Base-by-base conservation (phyloP, 495 filamentous ascomycete species). In the Aspergillus nidulans region DNA sequence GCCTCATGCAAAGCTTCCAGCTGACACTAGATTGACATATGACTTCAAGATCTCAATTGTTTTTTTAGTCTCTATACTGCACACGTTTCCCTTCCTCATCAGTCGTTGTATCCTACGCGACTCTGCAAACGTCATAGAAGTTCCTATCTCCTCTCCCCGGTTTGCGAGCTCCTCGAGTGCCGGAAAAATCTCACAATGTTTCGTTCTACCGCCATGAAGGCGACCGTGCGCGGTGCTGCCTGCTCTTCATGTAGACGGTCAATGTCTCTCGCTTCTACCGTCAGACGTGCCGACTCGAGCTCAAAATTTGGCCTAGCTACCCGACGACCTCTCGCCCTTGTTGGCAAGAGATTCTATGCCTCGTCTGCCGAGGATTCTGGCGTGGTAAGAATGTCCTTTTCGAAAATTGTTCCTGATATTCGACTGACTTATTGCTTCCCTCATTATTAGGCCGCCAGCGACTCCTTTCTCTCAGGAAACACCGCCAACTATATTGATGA, bases 401-500 rank as follows among this genome's bases (percentile, higher is more conserved):
- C n/a, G 16, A 16, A 9, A 9, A 10, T 18, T 12, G 13, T 5
- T 8, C 3, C 9, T 43, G 34, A 34, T 55, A 45, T 21, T 42
- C 63, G 49, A 66, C 71, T 75, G 64, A 72, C 64, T 36, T 34
- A 13, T 10, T 49, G 4, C 20, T 21, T 23, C 16, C 13, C 19
- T 18, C 15, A 15, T 45, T 16, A 21, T 10, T 71, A 88, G 83
- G 88, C 95, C 65, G 82, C 95, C 49, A 92, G 86, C 64, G 94
- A 98, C 77, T 94, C 85, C 72, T 98, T 97, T 80, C 81, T 97
- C 47, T 85, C 88, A 55, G 94, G 94, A 39, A 96, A 87, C 77
- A 88, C 92, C 53, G 94, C 94, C 70, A 97, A 96, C 77, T 98
- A 98, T 74, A 87, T 98, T 70, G 94, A 98, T 72, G 94, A 96